These are phyloP conservation scores for Gymnopus androsaceus DNA, from an alignment of 1,284 basidiomycete species.

Conservation along the genomic window DNA sequence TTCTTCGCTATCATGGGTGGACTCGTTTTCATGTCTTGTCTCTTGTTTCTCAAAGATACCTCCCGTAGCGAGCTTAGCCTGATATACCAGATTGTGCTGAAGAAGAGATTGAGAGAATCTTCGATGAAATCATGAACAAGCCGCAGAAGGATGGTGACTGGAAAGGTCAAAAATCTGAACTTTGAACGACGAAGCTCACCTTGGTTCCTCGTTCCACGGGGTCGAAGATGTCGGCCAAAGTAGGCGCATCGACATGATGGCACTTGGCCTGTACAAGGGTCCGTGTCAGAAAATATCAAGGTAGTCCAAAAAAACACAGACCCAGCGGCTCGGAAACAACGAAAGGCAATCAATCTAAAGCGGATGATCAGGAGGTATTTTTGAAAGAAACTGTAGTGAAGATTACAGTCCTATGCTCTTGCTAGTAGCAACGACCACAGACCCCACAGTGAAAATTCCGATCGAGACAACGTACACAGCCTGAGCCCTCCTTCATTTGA, in stretches of 20 bases:
- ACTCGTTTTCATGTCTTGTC: too few species aligned
- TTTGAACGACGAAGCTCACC: constrained; percentile 29
- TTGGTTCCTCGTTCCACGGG: constrained; percentile 76
- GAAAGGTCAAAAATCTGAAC: neutral
- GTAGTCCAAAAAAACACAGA: constrained; percentile 24
- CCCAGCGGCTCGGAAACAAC: constrained; percentile 69
- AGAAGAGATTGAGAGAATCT: too few species aligned
- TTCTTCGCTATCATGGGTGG: too few species aligned
- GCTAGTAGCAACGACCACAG: constrained; percentile 65
- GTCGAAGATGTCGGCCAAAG: constrained; percentile 82
- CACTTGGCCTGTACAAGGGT: constrained; percentile 61
- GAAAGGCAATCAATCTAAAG: constrained; percentile 67
- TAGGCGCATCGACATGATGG: constrained; percentile 81
- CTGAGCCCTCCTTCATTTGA: constrained; percentile 78
- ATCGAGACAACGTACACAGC: constrained; percentile 67
- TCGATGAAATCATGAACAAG: too few species aligned
- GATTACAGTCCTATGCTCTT: constrained; percentile 53
- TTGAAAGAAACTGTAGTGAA: neutral
- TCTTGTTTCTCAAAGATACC: too few species aligned
- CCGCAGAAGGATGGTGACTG: neutral
- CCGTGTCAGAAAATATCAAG: neutral
- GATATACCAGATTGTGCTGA: too few species aligned
- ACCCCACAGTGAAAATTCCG: constrained; percentile 62
- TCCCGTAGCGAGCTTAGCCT: too few species aligned
- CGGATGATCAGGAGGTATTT: neutral